These are phyloP conservation scores for Candida palmyrensis DNA, from an alignment of 805 yeast genomes.

Conservation along the genomic window DNA sequence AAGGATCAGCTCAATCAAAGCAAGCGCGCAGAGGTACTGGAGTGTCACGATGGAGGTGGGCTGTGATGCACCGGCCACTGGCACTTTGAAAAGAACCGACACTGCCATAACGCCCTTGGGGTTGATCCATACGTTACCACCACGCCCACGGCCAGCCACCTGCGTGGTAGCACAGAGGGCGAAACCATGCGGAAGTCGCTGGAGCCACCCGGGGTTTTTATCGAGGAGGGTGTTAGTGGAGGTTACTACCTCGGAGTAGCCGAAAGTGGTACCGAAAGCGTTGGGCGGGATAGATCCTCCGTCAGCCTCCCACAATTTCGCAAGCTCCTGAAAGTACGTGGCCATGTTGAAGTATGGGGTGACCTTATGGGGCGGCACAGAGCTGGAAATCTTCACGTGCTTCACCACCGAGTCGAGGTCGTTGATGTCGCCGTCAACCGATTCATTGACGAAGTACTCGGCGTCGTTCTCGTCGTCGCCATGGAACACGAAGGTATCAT, in stretches of 20 bases:
- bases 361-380: conserved; percentile 43
- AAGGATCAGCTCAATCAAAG: conserved; percentile 72
- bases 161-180: conserved; percentile 74
- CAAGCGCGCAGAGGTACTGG: conserved; percentile 81
- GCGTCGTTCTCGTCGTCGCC: conserved; percentile 25
- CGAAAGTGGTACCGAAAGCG: conserved; percentile 56
- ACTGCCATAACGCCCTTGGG: conserved; percentile 89
- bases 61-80: conserved; percentile 33
- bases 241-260: conserved; percentile 86
- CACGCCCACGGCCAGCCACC: conserved; percentile 89
- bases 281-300: conserved; percentile 21
- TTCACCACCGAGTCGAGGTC: conserved; percentile 55
- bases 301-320: conserved; percentile 20
- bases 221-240: conserved; percentile 82
- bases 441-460: conserved; percentile 10
- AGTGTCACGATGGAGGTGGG: conserved; percentile 67
- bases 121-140: conserved; percentile 92
- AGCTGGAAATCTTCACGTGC: conserved; percentile 42
- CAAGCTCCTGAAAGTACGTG: conserved; percentile 46
- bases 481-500: conserved; percentile 36
- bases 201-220: conserved; percentile 56
- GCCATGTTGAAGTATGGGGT: conserved; percentile 73
- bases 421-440: conserved; percentile 28
- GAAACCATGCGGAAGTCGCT: conserved; percentile 64
- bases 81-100: conserved; percentile 63